A percentile compares a stretch with the other conserved stretches of the same genome.
These are phyloP conservation scores for Monilinia fructigena DNA, from an alignment of 2,329 filamentous ascomycete genomes.

Conservation along the genomic window DNA sequence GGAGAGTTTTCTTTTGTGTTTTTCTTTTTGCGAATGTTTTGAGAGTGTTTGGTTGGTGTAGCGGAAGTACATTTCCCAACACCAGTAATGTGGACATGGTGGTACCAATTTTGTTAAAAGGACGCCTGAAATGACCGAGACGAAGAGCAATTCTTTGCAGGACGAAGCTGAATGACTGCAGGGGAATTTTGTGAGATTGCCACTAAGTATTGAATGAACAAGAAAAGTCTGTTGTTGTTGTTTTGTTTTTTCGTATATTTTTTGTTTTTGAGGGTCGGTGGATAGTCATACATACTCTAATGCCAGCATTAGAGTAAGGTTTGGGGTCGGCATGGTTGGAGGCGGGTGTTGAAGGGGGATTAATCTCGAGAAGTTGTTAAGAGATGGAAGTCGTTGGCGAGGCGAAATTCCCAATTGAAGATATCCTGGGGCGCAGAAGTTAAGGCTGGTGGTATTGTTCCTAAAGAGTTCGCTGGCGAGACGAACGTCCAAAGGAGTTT, in stretches of 20 bases:
- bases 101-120: background rate
- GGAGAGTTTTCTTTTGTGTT: background rate
- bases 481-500: background rate
- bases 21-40: background rate
- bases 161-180: background rate
- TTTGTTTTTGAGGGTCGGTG: background rate
- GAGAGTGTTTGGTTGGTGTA: background rate
- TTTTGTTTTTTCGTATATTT: background rate
- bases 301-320: background rate
- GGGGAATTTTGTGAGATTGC: slow-evolving; percentile 7
- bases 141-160: background rate
- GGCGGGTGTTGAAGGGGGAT: background rate
- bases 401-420: background rate
- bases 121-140: background rate
- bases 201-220: background rate
- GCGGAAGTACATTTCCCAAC: background rate
- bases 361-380: too few species aligned
- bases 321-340: background rate
- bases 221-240: background rate
- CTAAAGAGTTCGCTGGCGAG: background rate
- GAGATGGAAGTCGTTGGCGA: background rate
- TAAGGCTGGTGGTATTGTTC: background rate
- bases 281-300: background rate
- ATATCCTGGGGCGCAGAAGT: background rate
- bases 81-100: background rate